Evolutionary conservation across 495 filamentous ascomycete species (phyloP), one percentile per base, ranked within the genome.

Genomic region (Aspergillus cavernicola): DNA sequence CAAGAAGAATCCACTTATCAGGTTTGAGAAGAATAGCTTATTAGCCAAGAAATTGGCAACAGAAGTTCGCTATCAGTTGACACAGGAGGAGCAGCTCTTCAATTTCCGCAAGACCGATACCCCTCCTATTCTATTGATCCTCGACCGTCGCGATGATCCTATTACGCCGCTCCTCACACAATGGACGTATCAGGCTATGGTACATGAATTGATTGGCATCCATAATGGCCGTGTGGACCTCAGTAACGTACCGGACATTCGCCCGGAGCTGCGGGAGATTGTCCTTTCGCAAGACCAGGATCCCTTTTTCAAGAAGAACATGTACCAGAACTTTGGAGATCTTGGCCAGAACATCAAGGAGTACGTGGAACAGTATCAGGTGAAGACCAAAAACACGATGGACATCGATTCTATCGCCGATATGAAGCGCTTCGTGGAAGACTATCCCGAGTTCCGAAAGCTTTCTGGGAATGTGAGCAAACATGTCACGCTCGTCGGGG

Each of bases 181-280:
- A 66, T 98, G 93, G 93, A 97, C 93, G 24, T 98, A 98, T 66
- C 93, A 97, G 67, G 95, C 95, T 8, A 97, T 97, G 93, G 95
- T 97, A 1, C 93, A 98, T 64, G 93, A 97, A 57, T 71, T 97
- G 20, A 79, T 97, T 29, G 95, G 93, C 12, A 96, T 98, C 50
- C 79, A 89, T 53, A 96, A 96, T 66, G 93, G 93, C 16, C 80
- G 90, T 18, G 92, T 97, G 4, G 87, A 95, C 61, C 76, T 98
- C 37, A 85, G 83, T 53, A 82, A 89, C 47, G 87, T 96, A 0
- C 92, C 91, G 29, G 93, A 97, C 48, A 82, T 97, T 42, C 80
- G 90, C 44, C 86, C 89, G 13, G 93, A 98, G 70, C 77, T 97
- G 22, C 90, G 88, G 71, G 93, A 98, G 73, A 92, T 98, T 52